Base-by-base conservation (phyloP, 306 rosid species). In the Trifolium repens region DNA sequence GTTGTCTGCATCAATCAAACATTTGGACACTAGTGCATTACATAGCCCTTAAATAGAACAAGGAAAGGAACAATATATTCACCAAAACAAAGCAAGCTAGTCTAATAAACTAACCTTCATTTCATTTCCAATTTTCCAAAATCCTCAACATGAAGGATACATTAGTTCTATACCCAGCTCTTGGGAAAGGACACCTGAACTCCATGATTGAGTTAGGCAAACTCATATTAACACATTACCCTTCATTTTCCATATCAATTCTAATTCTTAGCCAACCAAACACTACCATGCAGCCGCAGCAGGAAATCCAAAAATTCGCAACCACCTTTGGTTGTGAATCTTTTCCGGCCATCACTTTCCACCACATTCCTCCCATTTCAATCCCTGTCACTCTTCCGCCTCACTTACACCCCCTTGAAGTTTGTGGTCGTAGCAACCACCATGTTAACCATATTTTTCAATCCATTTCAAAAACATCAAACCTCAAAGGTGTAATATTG, bases 201-300 rank as follows among this genome's bases (percentile, higher is more conserved):
- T 58, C 85, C 13, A 81, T 72, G 82, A 52, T 81, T 15, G 81
- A 81, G 17, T 44, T 81, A 8, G 85, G 71, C 2, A 77, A 71
- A 15, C 71, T 81, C 71, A 71, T 81, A 6, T 30, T 82, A 4
- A 35, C 76, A 9, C 72, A 47, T 8, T 15, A 80, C 57, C 79
- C 88, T 85, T 88, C 87, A 5, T 5, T 80, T 5, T 37, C 80
- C 24, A 57, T 85, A 46, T 81, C 77, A 34, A 34, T 86, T 40
- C 87, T 86, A 64, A 53, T 88, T 57, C 73, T 83, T 37, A 75
- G 84, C 0, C 87, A 74, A 2, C 84, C 91, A 8, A 26, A 64
- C 42, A 39, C 42, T 9, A 39, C 42, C 2, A 9, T 39, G 42
- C 42, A 39, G 42, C 10, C 42, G 0, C 9, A 1, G 9, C 9